A percentile compares a stretch with the other conserved stretches of the same genome.
Evolutionary conservation across 768 basidiomycete genomes (phyloP).

Genomic region (Lactarius hengduanensis): DNA sequence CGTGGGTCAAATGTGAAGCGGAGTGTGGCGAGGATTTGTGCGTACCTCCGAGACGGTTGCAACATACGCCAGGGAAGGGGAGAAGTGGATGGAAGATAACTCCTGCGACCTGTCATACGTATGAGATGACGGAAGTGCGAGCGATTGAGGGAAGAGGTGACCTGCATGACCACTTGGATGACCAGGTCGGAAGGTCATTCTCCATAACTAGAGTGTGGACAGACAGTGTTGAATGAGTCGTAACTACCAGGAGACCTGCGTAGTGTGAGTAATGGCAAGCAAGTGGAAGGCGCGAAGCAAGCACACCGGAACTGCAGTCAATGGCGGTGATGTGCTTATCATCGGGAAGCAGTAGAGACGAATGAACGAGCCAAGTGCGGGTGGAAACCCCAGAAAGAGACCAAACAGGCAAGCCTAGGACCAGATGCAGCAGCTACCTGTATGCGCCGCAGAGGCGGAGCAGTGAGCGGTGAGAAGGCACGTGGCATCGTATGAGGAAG

Average conservation of each 20-base stretch:
- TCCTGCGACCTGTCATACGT: conserved; percentile 43
- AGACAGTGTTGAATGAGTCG: conserved; percentile 56
- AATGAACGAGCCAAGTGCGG: conserved; percentile 76
- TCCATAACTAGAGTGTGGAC: conserved; percentile 77
- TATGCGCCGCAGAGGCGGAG: neutral
- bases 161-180: conserved; percentile 70
- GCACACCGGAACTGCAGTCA: conserved; percentile 72
- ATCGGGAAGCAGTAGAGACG: conserved; percentile 66
- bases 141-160: conserved; percentile 36
- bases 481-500: conserved; percentile 6
- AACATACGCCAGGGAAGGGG: conserved; percentile 76
- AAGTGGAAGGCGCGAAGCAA: neutral
- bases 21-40: neutral
- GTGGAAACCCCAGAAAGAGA: conserved; percentile 63
- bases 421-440: conserved; percentile 76
- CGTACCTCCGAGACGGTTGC: conserved; percentile 58
- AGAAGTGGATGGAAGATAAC: conserved; percentile 57
- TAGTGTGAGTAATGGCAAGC: conserved; percentile 33
- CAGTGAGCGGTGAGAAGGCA: conserved; percentile 1
- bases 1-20: conserved; percentile 25
- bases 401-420: conserved; percentile 73
- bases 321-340: conserved; percentile 55
- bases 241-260: conserved; percentile 75
- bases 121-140: conserved; percentile 8
- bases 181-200: conserved; percentile 83